Percentiles rank a stretch among this genome's conserved stretches.
phyloP scores from a whole-genome alignment of 306 rosid species.

The Gillenia trifoliata region DNA sequence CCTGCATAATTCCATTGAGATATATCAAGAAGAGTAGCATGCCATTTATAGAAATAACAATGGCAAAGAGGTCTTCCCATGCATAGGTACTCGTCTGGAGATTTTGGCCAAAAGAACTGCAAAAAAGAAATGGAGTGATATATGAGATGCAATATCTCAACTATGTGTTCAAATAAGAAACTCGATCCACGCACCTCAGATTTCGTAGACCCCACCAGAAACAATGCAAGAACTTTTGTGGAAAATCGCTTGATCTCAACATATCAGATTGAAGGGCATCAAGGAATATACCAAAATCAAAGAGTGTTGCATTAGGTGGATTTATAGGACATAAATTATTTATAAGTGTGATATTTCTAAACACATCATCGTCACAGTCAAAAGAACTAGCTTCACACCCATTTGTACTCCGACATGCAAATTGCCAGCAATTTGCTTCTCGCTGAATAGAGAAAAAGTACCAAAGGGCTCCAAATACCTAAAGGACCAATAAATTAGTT shows the following conservation, averaged over 20 bases:
- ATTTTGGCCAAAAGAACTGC: slow-evolving; percentile 19
- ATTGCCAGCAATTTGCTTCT: slow-evolving; percentile 7
- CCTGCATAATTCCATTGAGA: slow-evolving; percentile 28
- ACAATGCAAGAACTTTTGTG: too few species aligned
- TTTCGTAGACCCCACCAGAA: slow-evolving; percentile 7
- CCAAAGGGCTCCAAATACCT: slow-evolving; percentile 5
- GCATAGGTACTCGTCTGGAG: slow-evolving; percentile 20
- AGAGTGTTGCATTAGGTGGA: too few species aligned
- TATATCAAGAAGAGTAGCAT: slow-evolving; percentile 15
- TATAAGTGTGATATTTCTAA: background rate
- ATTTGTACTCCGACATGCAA: background rate
- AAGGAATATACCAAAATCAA: too few species aligned
- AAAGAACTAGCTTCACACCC: background rate
- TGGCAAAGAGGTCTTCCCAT: slow-evolving; percentile 23
- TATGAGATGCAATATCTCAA: background rate
- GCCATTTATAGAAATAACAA: slow-evolving; percentile 17
- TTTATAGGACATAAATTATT: too few species aligned
- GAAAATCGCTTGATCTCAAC: too few species aligned
- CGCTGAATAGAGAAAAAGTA: slow-evolving; percentile 20
- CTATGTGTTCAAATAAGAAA: background rate
- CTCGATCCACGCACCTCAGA: slow-evolving; percentile 11
- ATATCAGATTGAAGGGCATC: too few species aligned
- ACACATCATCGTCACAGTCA: background rate
- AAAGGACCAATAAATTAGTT: background rate
- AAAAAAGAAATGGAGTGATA: background rate